These are phyloP conservation scores for Russula abietina DNA, from an alignment of 768 basidiomycete genomes.

Conservation along the genomic window DNA sequence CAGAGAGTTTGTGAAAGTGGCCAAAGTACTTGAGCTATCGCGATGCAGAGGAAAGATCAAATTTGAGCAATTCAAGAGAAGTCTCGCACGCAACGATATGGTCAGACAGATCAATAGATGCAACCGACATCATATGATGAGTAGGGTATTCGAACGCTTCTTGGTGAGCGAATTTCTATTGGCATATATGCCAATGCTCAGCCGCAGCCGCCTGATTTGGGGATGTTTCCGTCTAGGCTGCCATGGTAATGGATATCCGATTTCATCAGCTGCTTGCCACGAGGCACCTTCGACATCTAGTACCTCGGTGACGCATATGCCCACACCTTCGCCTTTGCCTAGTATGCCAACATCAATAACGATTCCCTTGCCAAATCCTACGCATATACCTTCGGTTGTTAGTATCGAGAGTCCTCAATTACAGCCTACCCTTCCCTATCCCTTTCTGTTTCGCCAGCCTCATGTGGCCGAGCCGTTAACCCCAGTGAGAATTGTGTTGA, in stretches of 20 bases:
- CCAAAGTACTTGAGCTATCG: slow-evolving; percentile 1
- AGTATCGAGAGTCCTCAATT: background rate
- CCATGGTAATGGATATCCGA: slow-evolving; percentile 13
- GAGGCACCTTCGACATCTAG: background rate
- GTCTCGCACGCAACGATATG: slow-evolving; percentile 12
- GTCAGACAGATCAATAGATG: slow-evolving; percentile 11
- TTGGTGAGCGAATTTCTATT: background rate
- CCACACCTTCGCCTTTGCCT: background rate
- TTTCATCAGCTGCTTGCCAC: slow-evolving; percentile 7
- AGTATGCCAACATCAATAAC: background rate
- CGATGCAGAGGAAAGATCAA: slow-evolving; percentile 9
- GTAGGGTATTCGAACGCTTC: slow-evolving; percentile 14
- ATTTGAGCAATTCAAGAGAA: slow-evolving; percentile 15
- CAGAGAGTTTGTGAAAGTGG: slow-evolving; percentile 9
- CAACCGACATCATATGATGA: slow-evolving; percentile 17
- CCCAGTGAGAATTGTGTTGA: too few species aligned
- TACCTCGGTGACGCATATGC: background rate
- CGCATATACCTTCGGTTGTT: background rate
- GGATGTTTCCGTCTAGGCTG: background rate
- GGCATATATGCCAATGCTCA: too few species aligned
- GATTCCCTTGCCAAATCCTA: background rate
- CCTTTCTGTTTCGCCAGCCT: background rate
- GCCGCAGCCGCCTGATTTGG: too few species aligned
- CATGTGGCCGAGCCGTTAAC: background rate
- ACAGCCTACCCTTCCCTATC: background rate